Evolutionary conservation across 768 basidiomycete species (phyloP), one percentile per base, ranked within the genome.

Genomic region (Hortiboletus campestris): DNA sequence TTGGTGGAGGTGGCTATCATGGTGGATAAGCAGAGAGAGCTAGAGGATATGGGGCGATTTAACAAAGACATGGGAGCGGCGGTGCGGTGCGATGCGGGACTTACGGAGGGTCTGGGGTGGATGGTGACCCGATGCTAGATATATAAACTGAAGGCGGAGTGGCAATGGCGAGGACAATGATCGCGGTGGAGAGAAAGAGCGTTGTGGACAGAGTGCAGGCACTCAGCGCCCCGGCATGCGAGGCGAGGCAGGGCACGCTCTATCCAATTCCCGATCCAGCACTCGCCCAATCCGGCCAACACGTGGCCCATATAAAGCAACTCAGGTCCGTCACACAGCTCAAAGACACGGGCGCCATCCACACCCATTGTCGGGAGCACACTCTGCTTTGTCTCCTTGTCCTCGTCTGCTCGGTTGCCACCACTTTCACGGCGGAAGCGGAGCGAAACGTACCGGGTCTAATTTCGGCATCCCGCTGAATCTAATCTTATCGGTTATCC

Each of bases 241-340:
- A 63, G 67, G 67, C 61, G 68, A 70, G 67, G 67, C 67, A 68
- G 67, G 67, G 68, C 67, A 70, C 57, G 63, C 66, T 52, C 63
- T 59, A 55, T 63, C 65, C 61, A 53, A 56, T 66, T 63, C 67
- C 67, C 67, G 68, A 67, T 69, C 63, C 56, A 58, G 62, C 53
- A 54, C 41, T 6, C 17, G 1, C 66, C 62, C 53, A 46, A 58
- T 70, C 46, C 11, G 61, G 67, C 12, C 59, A 63, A 68, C 67
- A 69, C 67, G 67, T 69, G 67, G 67, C 44, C 20, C 57, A 55
- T 56, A 60, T 61, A 57, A 52, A 49, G 35, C 51, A 60, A 42
- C 13, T 4, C 25, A 25, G 34, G 38, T 1, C 17, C 12, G 38
- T 43, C 40, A 29, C 47, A 22, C 2, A 16, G 14, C 25, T 25